Evolutionary conservation across 2,329 filamentous ascomycete genomes (phyloP).

Genomic region (Aspergillus candidus): DNA sequence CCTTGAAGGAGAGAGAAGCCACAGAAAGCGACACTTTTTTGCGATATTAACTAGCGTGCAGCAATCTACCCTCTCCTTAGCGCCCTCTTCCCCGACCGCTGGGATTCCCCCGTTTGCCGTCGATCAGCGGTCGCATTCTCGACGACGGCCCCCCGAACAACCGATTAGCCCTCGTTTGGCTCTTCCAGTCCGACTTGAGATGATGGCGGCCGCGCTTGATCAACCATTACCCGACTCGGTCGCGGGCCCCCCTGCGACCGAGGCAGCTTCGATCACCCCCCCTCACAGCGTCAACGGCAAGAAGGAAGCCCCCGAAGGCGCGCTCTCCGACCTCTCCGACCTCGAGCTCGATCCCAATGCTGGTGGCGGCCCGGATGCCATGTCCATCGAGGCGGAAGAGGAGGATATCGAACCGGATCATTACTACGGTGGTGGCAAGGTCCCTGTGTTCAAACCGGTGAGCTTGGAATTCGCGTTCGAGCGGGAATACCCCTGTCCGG

Average conservation of each 20-base stretch:
- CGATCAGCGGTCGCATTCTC: slow-evolving; percentile 40
- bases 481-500: neutral
- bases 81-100: slow-evolving; percentile 35
- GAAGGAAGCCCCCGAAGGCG: slow-evolving; percentile 38
- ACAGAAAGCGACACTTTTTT: neutral
- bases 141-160: slow-evolving; percentile 30
- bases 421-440: slow-evolving; percentile 73
- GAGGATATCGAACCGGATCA: slow-evolving; percentile 78
- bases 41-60: slow-evolving; percentile 6
- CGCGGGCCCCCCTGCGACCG: slow-evolving; percentile 18
- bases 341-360: slow-evolving; percentile 34
- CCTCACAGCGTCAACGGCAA: slow-evolving; percentile 40
- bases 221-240: slow-evolving; percentile 24
- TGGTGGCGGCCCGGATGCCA: slow-evolving; percentile 19
- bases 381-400: slow-evolving; percentile 54
- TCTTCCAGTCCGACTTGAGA: slow-evolving; percentile 13
- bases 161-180: slow-evolving; percentile 8
- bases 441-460: slow-evolving; percentile 88
- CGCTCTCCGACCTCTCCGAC: slow-evolving; percentile 37
- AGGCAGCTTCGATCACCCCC: slow-evolving; percentile 36
- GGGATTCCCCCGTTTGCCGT: slow-evolving; percentile 34
- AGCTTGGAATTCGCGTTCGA: slow-evolving; percentile 29
- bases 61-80: slow-evolving; percentile 4
- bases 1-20: neutral
- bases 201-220: slow-evolving; percentile 32